Evolutionary conservation across 2,329 filamentous ascomycete genomes (phyloP).

Genomic region (Colletotrichum noveboracense): DNA sequence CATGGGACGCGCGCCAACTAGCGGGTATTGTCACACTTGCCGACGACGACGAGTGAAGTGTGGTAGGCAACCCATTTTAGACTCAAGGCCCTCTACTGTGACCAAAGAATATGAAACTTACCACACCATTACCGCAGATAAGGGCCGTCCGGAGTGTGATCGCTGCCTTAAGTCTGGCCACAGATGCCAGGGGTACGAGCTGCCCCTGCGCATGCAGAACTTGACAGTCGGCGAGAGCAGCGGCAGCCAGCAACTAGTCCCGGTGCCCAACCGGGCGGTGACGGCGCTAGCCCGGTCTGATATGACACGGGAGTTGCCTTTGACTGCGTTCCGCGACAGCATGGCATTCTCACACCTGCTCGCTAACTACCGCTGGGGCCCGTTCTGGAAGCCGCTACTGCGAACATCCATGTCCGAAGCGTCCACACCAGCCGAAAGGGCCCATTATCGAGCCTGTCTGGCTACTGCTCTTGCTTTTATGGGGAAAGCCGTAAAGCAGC

Average conservation of each 20-base stretch:
- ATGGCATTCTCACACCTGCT: constrained; percentile 9
- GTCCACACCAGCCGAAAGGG: not conserved
- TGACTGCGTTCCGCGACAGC: not conserved
- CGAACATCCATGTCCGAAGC: not conserved
- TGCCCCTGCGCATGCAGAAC: not conserved
- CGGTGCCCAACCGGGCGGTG: not conserved
- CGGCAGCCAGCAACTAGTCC: not conserved
- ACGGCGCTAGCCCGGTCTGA: not conserved
- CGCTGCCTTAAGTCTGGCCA: not conserved
- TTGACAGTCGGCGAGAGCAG: not conserved
- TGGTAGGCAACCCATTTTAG: not conserved
- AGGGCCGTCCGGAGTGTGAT: not conserved
- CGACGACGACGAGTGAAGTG: not conserved
- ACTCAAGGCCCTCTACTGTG: not conserved
- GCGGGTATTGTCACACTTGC: not conserved
- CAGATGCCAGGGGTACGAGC: not conserved
- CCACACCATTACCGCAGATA: not conserved
- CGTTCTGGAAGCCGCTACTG: constrained; percentile 8
- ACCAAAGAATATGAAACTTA: not conserved
- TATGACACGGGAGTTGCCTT: not conserved
- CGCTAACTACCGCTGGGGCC: constrained; percentile 1
- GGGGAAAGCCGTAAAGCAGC: not conserved
- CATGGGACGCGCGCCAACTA: not conserved
- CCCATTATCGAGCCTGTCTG: not conserved
- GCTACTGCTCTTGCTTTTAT: constrained; percentile 3